phyloP scores from a whole-genome alignment of 2,329 filamentous ascomycete genomes.

The Coniochaeta pulveracea region DNA sequence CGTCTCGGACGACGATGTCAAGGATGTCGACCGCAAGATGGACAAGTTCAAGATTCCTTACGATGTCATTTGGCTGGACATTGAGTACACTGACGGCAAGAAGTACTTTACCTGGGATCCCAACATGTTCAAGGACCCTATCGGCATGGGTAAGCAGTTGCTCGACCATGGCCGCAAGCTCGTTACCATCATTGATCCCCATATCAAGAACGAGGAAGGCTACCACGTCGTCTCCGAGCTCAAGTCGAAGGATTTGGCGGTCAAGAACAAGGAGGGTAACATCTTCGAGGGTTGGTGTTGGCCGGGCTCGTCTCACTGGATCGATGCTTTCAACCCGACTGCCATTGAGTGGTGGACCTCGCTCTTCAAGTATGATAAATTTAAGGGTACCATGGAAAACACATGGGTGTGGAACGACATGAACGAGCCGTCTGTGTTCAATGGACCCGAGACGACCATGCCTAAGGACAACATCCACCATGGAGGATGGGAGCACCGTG shows the following conservation, averaged over 20 bases:
- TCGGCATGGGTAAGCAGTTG: slow-evolving; percentile 79
- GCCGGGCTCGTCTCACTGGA: slow-evolving; percentile 93
- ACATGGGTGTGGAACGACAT: slow-evolving; percentile 98
- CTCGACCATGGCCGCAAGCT: slow-evolving; percentile 79
- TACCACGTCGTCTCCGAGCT: slow-evolving; percentile 73
- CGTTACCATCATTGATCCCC: slow-evolving; percentile 90
- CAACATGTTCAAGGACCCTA: slow-evolving; percentile 75
- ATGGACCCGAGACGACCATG: slow-evolving; percentile 96
- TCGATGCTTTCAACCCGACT: slow-evolving; percentile 92
- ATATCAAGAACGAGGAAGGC: slow-evolving; percentile 83
- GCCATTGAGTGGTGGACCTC: slow-evolving; percentile 83
- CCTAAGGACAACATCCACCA: slow-evolving; percentile 94
- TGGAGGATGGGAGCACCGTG: slow-evolving; percentile 90
- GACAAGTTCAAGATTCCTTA: slow-evolving; percentile 93
- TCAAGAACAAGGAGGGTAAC: slow-evolving; percentile 81
- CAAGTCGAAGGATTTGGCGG: slow-evolving; percentile 70
- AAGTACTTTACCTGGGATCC: slow-evolving; percentile 98
- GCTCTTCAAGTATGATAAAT: slow-evolving; percentile 78
- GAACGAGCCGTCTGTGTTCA: slow-evolving; percentile 99
- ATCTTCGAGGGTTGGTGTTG: slow-evolving; percentile 97
- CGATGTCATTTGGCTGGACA: slow-evolving; percentile 97
- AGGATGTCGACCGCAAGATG: slow-evolving; percentile 91
- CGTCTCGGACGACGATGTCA: slow-evolving; percentile 91
- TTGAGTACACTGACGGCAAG: slow-evolving; percentile 93
- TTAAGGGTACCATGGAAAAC: slow-evolving; percentile 78